Base-by-base conservation (phyloP, 495 filamentous ascomycete genomes). In the Aspergillus homomorphus region DNA sequence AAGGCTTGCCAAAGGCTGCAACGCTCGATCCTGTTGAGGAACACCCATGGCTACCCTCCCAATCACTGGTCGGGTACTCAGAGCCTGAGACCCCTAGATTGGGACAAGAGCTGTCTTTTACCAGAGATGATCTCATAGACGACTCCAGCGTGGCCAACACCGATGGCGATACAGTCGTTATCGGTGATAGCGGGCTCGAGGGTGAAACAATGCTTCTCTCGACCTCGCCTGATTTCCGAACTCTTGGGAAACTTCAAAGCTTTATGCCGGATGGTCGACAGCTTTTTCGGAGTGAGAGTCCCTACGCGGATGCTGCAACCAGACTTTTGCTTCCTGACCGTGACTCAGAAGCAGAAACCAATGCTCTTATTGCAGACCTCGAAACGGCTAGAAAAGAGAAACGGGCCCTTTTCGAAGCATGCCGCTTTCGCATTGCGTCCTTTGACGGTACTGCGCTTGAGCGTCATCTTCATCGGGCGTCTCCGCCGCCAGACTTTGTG, bases 301-400 rank as follows among this genome's bases (percentile, higher is more conserved):
- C 59, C 20, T 57, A 49, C 20, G 18, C 52, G 43, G 56, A 68
- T 52, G 54, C 59, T 43, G 63, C 64, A 2, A 63, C 56, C 6
- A 62, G 64, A 57, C 64, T 63, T 26, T 58, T 49, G 12, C 42
- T 62, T 10, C 18, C 49, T 26, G 41, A 61, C 19, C 12, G 38
- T 16, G 53, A 60, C 8, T 62, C 63, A n/a, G 57, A 63, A 8
- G 50, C 64, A 10, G 73, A 75, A 7, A 45, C 69, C 6, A 46
- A 57, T 2, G 50, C 54, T 8, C 64, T 80, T 12, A 58, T 57
- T 0, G 60, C 57, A 21, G 76, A 80, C 24, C 45, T 80, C 8
- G 71, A 76, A 41, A 54, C 69, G 7, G 73, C 75, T 4, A 69
- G 65, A 45, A 68, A 68, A 24, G 75, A 76, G 54, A 80, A 77